These are phyloP conservation scores for Kazachstania sp. DNA, from an alignment of 1,139 yeast genomes.

Conservation along the genomic window DNA sequence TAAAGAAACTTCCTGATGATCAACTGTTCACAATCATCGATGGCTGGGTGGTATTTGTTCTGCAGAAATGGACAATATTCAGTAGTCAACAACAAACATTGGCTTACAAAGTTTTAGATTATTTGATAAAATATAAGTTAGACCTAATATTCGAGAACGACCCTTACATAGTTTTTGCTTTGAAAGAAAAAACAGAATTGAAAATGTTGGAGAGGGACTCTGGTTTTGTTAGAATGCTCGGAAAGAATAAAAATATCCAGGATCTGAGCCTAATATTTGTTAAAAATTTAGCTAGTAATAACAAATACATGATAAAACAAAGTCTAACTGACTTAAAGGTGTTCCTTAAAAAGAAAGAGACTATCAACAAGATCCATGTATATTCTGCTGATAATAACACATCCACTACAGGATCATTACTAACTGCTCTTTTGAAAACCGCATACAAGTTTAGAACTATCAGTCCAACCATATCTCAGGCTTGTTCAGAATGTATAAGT, in stretches of 20 bases:
- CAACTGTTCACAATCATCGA: conserved; percentile 51
- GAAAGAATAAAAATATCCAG: conserved; percentile 16
- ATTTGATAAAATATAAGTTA: conserved; percentile 53
- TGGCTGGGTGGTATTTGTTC: conserved; percentile 46
- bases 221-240: conserved; percentile 33
- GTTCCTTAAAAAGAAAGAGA: conserved; percentile 36
- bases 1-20: conserved; percentile 41
- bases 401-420: conserved; percentile 31
- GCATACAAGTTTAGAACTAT: conserved; percentile 48
- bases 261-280: conserved; percentile 27
- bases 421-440: conserved; percentile 51
- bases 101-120: conserved; percentile 63
- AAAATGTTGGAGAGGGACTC: conserved; percentile 33
- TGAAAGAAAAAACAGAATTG: conserved; percentile 20
- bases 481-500: conserved; percentile 65
- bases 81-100: conserved; percentile 39
- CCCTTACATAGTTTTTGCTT: conserved; percentile 27
- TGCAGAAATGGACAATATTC: conserved; percentile 57
- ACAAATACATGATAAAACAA: conserved; percentile 69
- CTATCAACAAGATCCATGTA: conserved; percentile 14
- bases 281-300: conserved; percentile 33
- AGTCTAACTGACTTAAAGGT: conserved; percentile 59
- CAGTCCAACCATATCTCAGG: conserved; percentile 42
- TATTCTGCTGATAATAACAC: conserved; percentile 11
- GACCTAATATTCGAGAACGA: conserved; percentile 35